Evolutionary conservation across 2,329 filamentous ascomycete species (phyloP).

Genomic region (Stemphylium beticola): DNA sequence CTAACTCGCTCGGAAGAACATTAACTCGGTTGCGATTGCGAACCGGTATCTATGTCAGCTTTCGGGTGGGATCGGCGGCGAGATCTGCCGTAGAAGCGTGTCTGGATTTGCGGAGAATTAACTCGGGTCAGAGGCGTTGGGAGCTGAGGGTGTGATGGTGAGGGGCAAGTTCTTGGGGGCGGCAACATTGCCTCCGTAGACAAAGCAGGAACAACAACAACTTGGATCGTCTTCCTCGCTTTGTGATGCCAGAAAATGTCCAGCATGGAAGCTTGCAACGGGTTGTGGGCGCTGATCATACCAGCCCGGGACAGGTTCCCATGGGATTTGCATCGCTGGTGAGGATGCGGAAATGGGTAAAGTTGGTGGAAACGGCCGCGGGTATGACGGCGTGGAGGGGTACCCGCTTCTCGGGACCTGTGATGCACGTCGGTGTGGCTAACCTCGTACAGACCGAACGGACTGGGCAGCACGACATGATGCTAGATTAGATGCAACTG

Average conservation of each 20-base stretch:
- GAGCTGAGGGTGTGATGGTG: conserved; percentile 27
- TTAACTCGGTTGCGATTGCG: conserved; percentile 5
- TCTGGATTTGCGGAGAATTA: conserved; percentile 36
- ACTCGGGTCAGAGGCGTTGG: conserved; percentile 6
- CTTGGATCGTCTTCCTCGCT: neutral
- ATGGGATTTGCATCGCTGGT: conserved; percentile 8
- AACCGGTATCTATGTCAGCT: conserved; percentile 6
- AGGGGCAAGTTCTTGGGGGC: conserved; percentile 20
- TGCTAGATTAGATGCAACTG: conserved; percentile 19
- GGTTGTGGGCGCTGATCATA: neutral
- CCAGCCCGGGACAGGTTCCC: conserved; percentile 5
- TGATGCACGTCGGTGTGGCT: conserved; percentile 26
- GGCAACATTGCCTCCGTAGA: neutral
- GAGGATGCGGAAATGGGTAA: conserved; percentile 7
- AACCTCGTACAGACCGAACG: conserved; percentile 26
- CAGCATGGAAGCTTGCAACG: neutral
- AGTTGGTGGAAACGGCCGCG: conserved; percentile 27
- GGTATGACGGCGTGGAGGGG: conserved; percentile 28
- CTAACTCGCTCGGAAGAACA: conserved; percentile 7
- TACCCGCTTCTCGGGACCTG: conserved; percentile 32
- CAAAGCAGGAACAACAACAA: neutral
- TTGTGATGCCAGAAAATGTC: neutral
- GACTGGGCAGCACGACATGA: conserved; percentile 48
- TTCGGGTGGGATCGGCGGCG: conserved; percentile 30
- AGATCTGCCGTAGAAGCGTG: conserved; percentile 32